phyloP scores from a whole-genome alignment of 495 filamentous ascomycete genomes.

The Astrothelium subdiscretum region DNA sequence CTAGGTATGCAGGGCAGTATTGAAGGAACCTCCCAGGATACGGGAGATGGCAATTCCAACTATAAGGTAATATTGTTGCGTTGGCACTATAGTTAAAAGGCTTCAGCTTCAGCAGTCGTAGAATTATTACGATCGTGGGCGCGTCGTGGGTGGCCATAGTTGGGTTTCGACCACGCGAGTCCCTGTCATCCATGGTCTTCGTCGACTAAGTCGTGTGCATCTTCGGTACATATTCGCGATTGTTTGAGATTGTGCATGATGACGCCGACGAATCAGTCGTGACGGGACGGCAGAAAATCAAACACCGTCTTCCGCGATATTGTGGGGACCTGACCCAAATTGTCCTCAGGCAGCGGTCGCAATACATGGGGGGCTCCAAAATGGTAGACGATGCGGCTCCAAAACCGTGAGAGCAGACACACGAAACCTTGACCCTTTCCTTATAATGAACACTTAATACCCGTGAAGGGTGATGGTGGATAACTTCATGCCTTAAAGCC shows the following conservation, averaged over 20 bases:
- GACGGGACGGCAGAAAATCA: not conserved
- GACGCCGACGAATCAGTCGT: not conserved
- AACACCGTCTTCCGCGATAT: not conserved
- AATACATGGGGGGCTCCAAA: not conserved
- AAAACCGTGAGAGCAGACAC: not conserved
- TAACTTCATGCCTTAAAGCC: not conserved
- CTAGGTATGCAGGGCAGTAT: not conserved
- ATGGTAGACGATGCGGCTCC: not conserved
- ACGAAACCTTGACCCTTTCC: not conserved
- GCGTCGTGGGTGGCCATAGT: not conserved
- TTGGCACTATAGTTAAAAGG: not conserved
- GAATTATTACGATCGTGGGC: not conserved
- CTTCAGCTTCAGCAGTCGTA: not conserved
- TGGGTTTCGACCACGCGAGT: not conserved
- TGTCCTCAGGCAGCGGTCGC: not conserved
- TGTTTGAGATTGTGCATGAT: conserved; percentile 1
- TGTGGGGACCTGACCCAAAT: not conserved
- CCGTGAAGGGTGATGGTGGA: not conserved
- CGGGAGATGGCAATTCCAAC: not conserved
- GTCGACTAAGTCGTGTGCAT: not conserved
- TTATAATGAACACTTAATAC: not conserved
- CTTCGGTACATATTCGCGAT: not conserved
- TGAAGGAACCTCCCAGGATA: not conserved
- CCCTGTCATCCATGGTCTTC: not conserved
- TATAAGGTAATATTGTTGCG: not conserved